A percentile compares a stretch with the other conserved stretches of the same genome.
phyloP scores from a whole-genome alignment of 164 flowering plant species.

The Cinnamomum micranthum region DNA sequence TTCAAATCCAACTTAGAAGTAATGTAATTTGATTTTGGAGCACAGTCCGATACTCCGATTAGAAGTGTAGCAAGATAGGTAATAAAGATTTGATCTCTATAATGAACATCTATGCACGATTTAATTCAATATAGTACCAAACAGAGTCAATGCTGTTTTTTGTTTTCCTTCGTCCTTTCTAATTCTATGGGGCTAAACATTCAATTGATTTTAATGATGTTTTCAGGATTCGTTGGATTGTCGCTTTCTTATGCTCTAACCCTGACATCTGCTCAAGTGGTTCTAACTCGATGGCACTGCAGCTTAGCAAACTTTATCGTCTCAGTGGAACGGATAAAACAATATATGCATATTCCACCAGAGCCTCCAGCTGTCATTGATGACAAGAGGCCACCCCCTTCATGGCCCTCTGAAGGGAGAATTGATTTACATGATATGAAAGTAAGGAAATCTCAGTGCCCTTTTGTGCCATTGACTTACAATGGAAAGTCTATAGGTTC shows the following conservation, averaged over 20 bases:
- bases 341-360: slow-evolving; percentile 66
- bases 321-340: slow-evolving; percentile 87
- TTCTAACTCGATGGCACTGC: slow-evolving; percentile 61
- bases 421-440: slow-evolving; percentile 62
- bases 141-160: background rate
- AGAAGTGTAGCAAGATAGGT: background rate
- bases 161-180: too few relatives aligned
- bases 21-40: background rate
- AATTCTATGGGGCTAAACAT: background rate
- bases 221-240: slow-evolving; percentile 80
- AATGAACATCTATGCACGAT: background rate
- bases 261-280: slow-evolving; percentile 49
- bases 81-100: background rate
- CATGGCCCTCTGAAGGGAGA: slow-evolving; percentile 79
- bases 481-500: background rate
- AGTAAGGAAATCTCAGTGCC: slow-evolving; percentile 23
- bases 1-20: too few relatives aligned
- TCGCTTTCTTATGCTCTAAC: slow-evolving; percentile 81
- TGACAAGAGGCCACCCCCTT: slow-evolving; percentile 56
- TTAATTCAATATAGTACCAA: background rate
- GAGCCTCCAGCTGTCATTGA: slow-evolving; percentile 74
- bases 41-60: background rate
- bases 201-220: background rate
- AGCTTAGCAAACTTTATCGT: slow-evolving; percentile 60
- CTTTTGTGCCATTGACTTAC: background rate